These are phyloP conservation scores for Globisporangium irregulare DNA, from an alignment of 352 stramenopile species.

Conservation along the genomic window DNA sequence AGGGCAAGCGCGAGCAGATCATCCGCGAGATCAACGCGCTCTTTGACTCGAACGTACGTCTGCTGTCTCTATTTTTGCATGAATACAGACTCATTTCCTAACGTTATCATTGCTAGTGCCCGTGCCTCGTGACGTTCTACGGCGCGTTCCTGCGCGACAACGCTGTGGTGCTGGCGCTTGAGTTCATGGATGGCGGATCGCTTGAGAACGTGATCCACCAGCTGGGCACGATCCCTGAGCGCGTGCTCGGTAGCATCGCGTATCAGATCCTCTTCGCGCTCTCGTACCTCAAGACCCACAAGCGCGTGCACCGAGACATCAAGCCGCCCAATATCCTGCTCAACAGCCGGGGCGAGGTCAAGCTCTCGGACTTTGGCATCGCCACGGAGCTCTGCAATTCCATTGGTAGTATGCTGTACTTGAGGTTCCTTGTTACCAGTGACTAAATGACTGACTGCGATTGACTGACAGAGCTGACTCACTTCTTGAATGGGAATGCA, in stretches of 20 bases:
- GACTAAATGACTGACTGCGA: not conserved
- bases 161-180: slow-evolving; percentile 87
- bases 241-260: slow-evolving; percentile 85
- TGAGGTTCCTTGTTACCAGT: not conserved
- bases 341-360: slow-evolving; percentile 89
- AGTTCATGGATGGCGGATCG: slow-evolving; percentile 94
- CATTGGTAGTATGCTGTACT: slow-evolving; percentile 38
- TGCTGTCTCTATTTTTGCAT: not conserved
- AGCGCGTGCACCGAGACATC: slow-evolving; percentile 94
- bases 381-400: slow-evolving; percentile 84
- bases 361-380: slow-evolving; percentile 98
- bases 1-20: slow-evolving; percentile 81
- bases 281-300: slow-evolving; percentile 92
- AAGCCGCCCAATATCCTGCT: slow-evolving; percentile 97
- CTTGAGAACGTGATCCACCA: slow-evolving; percentile 86
- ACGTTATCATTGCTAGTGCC: slow-evolving; percentile 30
- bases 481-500: not conserved
- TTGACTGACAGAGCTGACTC: not conserved
- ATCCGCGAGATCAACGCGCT: slow-evolving; percentile 89
- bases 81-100: not conserved
- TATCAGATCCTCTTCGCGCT: slow-evolving; percentile 95
- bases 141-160: slow-evolving; percentile 88
- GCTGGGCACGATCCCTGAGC: slow-evolving; percentile 82
- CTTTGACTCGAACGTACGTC: slow-evolving; percentile 65
- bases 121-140: slow-evolving; percentile 89